Conservation (phyloP, 257 asterid genomes). For the Solanum arcanum region DNA sequence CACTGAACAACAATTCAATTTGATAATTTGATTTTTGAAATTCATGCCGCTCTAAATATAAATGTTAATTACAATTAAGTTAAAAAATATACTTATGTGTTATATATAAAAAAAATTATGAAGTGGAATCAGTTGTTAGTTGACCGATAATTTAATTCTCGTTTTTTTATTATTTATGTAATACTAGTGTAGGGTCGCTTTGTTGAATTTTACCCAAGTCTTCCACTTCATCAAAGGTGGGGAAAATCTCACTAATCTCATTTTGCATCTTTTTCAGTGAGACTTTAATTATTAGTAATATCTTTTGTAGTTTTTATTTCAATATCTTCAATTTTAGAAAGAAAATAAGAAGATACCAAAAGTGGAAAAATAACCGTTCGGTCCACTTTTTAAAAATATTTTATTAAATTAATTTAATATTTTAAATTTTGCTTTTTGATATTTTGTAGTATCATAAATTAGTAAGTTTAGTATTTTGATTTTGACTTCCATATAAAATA, state of each 20-base stretch:
- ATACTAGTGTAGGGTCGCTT: not conserved
- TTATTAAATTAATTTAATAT: too few species aligned
- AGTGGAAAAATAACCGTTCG: not conserved
- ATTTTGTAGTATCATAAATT: not conserved
- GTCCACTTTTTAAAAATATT: not conserved
- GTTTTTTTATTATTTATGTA: too few species aligned
- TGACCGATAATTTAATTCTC: not conserved
- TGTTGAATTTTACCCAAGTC: not conserved
- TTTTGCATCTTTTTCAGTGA: not conserved
- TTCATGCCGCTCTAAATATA: too few species aligned
- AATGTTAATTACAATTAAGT: too few species aligned
- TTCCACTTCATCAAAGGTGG: not conserved
- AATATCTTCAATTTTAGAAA: too few species aligned
- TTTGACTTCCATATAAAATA: not conserved
- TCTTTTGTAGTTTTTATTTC: too few species aligned
- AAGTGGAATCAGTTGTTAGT: conserved; percentile 37
- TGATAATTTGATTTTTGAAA: too few species aligned
- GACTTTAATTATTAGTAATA: not conserved
- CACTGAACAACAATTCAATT: too few species aligned
- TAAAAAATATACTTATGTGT: too few species aligned
- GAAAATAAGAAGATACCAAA: not conserved
- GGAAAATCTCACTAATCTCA: not conserved
- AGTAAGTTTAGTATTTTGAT: not conserved
- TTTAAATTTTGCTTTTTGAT: not conserved
- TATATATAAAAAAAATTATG: not conserved